Evolutionary conservation across 2,329 filamentous ascomycete species (phyloP).

Genomic region (Colletotrichum chlorophyti): DNA sequence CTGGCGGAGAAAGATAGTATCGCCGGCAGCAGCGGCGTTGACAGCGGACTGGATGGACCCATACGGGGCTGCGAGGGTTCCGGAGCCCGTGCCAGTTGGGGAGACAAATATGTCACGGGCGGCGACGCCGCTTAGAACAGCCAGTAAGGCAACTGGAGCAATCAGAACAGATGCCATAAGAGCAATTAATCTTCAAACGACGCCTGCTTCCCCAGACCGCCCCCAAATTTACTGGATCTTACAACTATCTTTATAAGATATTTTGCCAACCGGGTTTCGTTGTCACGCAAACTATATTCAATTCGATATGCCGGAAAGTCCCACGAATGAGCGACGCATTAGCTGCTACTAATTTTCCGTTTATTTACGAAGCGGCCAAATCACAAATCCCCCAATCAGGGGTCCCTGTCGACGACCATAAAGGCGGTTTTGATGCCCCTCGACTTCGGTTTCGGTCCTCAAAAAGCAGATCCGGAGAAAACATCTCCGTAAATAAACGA

Average conservation of each 20-base stretch:
- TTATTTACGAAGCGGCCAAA: neutral
- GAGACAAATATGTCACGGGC: conserved; percentile 45
- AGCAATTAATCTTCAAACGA: neutral
- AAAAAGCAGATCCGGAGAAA: conserved; percentile 5
- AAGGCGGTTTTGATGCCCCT: neutral
- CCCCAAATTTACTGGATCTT: neutral
- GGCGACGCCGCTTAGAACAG: neutral
- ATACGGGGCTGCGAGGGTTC: conserved; percentile 44
- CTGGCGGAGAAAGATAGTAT: conserved; percentile 48
- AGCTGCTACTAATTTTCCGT: conserved; percentile 2
- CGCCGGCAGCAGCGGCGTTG: conserved; percentile 47
- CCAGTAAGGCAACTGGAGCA: neutral
- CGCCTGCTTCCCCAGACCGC: neutral
- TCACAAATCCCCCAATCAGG: conserved; percentile 22
- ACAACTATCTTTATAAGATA: neutral
- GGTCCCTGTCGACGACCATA: neutral
- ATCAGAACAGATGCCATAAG: neutral
- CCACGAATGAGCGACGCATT: neutral
- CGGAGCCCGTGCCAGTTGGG: conserved; percentile 44
- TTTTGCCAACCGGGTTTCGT: neutral
- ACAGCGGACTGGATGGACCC: conserved; percentile 51
- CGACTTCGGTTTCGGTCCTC: neutral
- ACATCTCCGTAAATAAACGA: conserved; percentile 16
- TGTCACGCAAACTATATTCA: neutral
- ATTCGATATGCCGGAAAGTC: neutral